Evolutionary conservation across 805 yeast species (phyloP).

Genomic region (Zygotorulaspora florentina): DNA sequence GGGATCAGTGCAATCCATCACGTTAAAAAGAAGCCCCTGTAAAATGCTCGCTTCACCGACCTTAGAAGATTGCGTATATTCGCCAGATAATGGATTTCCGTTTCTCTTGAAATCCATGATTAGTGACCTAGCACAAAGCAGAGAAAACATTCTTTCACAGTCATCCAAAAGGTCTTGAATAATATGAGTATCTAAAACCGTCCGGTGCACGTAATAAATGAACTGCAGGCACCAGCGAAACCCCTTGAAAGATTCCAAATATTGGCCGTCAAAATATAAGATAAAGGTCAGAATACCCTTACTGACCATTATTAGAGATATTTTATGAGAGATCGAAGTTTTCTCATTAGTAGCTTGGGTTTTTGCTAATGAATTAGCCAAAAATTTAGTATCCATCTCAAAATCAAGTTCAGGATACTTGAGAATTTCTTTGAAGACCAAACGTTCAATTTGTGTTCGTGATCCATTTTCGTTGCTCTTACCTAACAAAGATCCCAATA

Average conservation of each 20-base stretch:
- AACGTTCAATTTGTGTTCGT: constrained; percentile 3
- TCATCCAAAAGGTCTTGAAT: constrained; percentile 7
- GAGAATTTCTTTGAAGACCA: constrained; percentile 13
- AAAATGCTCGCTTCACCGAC: constrained; percentile 10
- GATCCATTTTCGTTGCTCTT: neutral
- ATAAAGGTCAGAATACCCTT: constrained; percentile 10
- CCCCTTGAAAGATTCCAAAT: constrained; percentile 13
- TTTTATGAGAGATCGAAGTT: constrained; percentile 1
- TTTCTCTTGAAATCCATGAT: constrained; percentile 8
- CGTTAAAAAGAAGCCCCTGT: constrained; percentile 15
- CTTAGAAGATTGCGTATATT: neutral
- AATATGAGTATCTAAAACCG: neutral
- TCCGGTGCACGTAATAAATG: constrained; percentile 11
- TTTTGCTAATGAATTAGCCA: constrained; percentile 15
- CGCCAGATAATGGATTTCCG: neutral
- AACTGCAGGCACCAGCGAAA: constrained; percentile 25
- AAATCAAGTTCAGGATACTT: constrained; percentile 23
- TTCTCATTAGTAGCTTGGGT: neutral
- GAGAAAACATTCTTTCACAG: constrained; percentile 14
- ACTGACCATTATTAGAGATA: constrained; percentile 7
- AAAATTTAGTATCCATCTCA: constrained; percentile 18
- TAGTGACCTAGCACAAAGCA: constrained; percentile 16
- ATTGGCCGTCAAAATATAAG: constrained; percentile 11
- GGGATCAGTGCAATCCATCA: constrained; percentile 16
- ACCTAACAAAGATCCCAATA: constrained; percentile 1